A percentile compares a stretch with the other conserved stretches of the same genome.
These are phyloP conservation scores for Davidsoniella neocaledoniae DNA, from an alignment of 2,329 filamentous ascomycete genomes.

Conservation along the genomic window DNA sequence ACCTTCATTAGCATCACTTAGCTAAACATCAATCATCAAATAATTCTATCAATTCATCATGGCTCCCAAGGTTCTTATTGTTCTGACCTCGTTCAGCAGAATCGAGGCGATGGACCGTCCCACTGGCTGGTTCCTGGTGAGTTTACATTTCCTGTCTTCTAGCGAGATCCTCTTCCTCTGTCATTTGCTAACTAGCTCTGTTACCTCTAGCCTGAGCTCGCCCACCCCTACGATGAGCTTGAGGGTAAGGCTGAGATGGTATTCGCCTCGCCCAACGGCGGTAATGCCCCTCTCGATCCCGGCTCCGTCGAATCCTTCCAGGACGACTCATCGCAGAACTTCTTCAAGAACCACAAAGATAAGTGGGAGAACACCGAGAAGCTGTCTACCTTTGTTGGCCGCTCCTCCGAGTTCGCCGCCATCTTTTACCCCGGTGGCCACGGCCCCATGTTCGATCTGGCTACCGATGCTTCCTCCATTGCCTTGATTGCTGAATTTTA, in stretches of 20 bases:
- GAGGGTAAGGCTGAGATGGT: slow-evolving; percentile 34
- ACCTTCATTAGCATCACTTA: background rate
- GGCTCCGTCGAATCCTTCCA: slow-evolving; percentile 37
- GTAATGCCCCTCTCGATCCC: slow-evolving; percentile 44
- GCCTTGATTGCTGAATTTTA: slow-evolving; percentile 46
- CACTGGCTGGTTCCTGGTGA: slow-evolving; percentile 56
- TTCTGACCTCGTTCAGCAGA: slow-evolving; percentile 46
- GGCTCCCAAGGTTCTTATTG: slow-evolving; percentile 48
- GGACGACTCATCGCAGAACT: slow-evolving; percentile 35
- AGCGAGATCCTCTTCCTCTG: background rate
- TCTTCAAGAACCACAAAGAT: slow-evolving; percentile 36
- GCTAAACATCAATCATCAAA: background rate
- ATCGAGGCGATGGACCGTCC: slow-evolving; percentile 30
- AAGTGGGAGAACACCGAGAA: slow-evolving; percentile 48
- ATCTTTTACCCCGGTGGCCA: slow-evolving; percentile 41
- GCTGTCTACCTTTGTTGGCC: slow-evolving; percentile 38
- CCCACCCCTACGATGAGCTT: slow-evolving; percentile 47
- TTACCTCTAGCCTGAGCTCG: slow-evolving; percentile 36
- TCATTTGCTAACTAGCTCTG: background rate
- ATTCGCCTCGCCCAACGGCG: slow-evolving; percentile 46
- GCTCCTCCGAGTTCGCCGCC: slow-evolving; percentile 44
- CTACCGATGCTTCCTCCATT: slow-evolving; percentile 36
- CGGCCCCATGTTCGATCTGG: slow-evolving; percentile 52
- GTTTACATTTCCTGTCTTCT: slow-evolving; percentile 11
- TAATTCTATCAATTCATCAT: slow-evolving; percentile 18